Evolutionary conservation across 208 protist species (phyloP), one percentile per base, ranked within the genome.

Genomic region (Naegleria fowleri): DNA sequence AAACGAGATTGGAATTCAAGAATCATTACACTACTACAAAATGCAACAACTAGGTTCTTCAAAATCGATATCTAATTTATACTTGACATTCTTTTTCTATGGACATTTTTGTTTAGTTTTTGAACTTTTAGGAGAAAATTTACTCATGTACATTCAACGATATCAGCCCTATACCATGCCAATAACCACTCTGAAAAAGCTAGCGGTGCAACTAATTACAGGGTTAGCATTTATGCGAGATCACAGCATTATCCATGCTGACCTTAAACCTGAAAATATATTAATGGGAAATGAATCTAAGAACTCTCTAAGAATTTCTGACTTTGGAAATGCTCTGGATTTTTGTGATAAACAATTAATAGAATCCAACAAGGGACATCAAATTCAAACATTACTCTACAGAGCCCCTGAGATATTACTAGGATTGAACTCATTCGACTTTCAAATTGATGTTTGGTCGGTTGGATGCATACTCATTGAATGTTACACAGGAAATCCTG

Each of bases 251-350:
- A 51, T 90, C 6, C 87, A 90, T 29, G 48, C 87, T 36, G 87
- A 90, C 48, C 79, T 90, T 19, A 90, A 90, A 83, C 87, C 87
- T 29, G 87, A 90, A 51, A 90, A 90, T 51, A 90, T 90, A 51
- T 51, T 90, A 51, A 36, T 92, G 39, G 36, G 36, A 39, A 29
- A 22, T 40, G 5, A 11, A 36, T 25, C 55, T 58, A 38, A 87
- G 5, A 38, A 11, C 7, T n/a, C 16, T 40, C 39, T 84, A 84
- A 84, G 39, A 40, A 84, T 84, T 84, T 39, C 36, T 85, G 91
- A 93, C 83, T 93, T 93, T 79, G 92, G 92, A n/a, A 76, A 13
- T 84, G 92, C 92, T 41, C 88, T 86, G 19, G 25, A 79, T 79
- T 79, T 36, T 79, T 79, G 5, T 36, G 29, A 79, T 79, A 25